Base-by-base conservation (phyloP, 495 filamentous ascomycete genomes). In the Evernia prunastri region DNA sequence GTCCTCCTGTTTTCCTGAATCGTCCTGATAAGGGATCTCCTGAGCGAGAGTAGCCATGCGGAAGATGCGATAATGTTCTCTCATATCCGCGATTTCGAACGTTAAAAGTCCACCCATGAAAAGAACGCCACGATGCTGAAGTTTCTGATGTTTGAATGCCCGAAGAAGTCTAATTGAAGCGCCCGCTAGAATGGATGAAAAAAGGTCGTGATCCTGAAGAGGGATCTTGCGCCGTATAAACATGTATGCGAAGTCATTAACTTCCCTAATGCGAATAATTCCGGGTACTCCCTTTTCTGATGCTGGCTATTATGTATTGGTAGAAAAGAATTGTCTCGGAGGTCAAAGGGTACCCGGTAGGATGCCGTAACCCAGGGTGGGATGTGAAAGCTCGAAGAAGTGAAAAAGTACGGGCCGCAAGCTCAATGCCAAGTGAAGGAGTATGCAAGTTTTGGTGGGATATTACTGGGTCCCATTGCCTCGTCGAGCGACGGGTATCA, bases 11-110 rank as follows among this genome's bases (percentile, higher is more conserved):
- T 42, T 63, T 29, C 29, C 39, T 11, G 17, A 63, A 54, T 23
- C 53, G 51, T 57, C 61, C 35, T 63, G 35, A 56, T 9, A 43
- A 45, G 10, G 17, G 18, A 35, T 36, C 18, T 20, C 39, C 36
- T 47, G 36, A 57, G 53, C 53, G 10, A 63, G 61, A 33, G 51
- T 63, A 63, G 61, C 61, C 61, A 57, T 63, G 53, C 53, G 29
- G 37, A 25, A 15, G 49, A 57, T 57, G 53, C 39, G 29, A 45
- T 56, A 7, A 42, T 36, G 36, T 36, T 29, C 25, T 45, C 43
- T 59, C 23, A n/a, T 29, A 53, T 23, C 43, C 42, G 42, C 40
- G 31, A 11, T 37, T 39, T 58, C 42, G 31, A 36, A 53, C 37
- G 39, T 31, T 11, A 51, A 59, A 33, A 51, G 37, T 39, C 56